A percentile compares a stretch with the other conserved stretches of the same genome.
These are phyloP conservation scores for Gloeophyllum trabeum DNA, from an alignment of 768 basidiomycete species.

Conservation along the genomic window DNA sequence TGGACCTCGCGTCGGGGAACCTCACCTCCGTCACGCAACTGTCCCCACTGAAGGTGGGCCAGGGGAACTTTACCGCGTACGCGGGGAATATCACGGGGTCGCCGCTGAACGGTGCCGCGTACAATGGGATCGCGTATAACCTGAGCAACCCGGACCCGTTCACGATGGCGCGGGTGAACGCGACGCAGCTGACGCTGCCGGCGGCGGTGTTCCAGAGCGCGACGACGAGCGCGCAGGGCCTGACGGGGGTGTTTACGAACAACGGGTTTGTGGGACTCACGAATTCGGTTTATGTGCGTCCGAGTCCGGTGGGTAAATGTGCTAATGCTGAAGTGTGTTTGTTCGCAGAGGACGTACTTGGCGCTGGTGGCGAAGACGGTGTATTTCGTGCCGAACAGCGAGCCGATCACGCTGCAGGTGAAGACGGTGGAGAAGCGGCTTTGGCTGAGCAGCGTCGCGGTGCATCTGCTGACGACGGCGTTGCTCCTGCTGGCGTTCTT, in stretches of 20 bases:
- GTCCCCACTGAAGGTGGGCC: constrained; percentile 21
- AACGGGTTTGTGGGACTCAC: constrained; percentile 26
- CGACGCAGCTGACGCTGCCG: constrained; percentile 37
- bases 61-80: constrained; percentile 26
- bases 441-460: constrained; percentile 33
- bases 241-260: constrained; percentile 24
- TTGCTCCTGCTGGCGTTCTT: constrained; percentile 34
- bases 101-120: constrained; percentile 33
- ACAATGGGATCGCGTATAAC: constrained; percentile 44
- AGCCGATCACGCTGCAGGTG: constrained; percentile 27
- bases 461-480: constrained; percentile 29
- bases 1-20: constrained; percentile 33
- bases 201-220: constrained; percentile 41
- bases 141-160: constrained; percentile 28
- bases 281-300: constrained; percentile 37
- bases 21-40: constrained; percentile 30
- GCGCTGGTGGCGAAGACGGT: constrained; percentile 37
- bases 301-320: neutral
- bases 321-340: neutral
- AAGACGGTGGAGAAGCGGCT: constrained; percentile 34
- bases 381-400: constrained; percentile 30
- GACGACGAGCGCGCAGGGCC: constrained; percentile 23
- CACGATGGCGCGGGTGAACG: constrained; percentile 24
- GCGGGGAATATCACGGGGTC: constrained; percentile 31
- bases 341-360: constrained; percentile 31